Evolutionary conservation across 345 rosid genomes (phyloP), one percentile per base, ranked within the genome.

Genomic region (Dimocarpus longan): DNA sequence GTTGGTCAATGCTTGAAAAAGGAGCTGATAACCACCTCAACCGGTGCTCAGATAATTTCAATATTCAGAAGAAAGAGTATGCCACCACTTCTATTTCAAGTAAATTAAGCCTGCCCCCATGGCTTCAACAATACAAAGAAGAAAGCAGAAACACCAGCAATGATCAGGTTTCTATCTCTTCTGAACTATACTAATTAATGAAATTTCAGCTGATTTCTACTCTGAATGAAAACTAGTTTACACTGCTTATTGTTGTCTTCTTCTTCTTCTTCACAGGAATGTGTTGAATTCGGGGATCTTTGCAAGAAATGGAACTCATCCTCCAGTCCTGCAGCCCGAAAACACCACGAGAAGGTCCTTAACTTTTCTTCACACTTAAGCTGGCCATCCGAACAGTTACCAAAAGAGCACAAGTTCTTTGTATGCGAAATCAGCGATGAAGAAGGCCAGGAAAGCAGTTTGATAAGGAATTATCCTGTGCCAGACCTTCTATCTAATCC

Each of bases 401-500:
- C 81, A 0, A 85, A 83, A 70, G 88, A 87, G 65, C 84, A 84
- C 77, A 88, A 82, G 79, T 82, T 87, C 66, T 87, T 85, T 88
- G 59, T 84, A 62, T 79, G 83, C 10, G 87, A 86, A 77, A 71
- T 43, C 12, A 28, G 68, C 13, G 78, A 88, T 21, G 79, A 88
- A 46, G 86, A 86, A 71, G 84, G 50, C 16, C 74, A 78, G 43
- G 86, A 82, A 39, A 69, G 82, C 77, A 81, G 77, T 10, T 22
- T 80, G 22, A 13, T 13, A 12, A 75, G 68, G 26, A 79, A 60
- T 70, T 74, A 59, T 56, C 73, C 81, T 0, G 87, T 85, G 77
- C 90, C 87, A 12, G 92, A 89, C 44, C 88, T 89, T 64, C 52
- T 89, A 63, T 89, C 92, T 0, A 91, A 91, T 79, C 95, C 95